Percentiles rank a stretch among this genome's conserved stretches.
phyloP scores from a whole-genome alignment of 805 yeast genomes.

The Saturnispora diversa region DNA sequence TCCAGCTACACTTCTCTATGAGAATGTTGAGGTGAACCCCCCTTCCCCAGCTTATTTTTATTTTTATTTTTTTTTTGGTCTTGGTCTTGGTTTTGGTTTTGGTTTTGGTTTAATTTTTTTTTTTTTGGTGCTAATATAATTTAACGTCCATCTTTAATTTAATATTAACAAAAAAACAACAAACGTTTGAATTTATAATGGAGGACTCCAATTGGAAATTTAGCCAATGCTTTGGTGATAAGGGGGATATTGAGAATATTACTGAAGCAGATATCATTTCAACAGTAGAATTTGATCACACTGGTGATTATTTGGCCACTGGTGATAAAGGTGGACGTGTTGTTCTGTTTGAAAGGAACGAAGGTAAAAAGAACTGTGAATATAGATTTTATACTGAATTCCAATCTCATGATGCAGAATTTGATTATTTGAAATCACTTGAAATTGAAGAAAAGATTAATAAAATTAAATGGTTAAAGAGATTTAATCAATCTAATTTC shows the following conservation, averaged over 20 bases:
- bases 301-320: slow-evolving; percentile 93
- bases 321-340: slow-evolving; percentile 99
- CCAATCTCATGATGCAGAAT: slow-evolving; percentile 97
- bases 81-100: too few species aligned
- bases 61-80: too few species aligned
- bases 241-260: slow-evolving; percentile 90
- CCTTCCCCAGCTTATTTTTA: too few species aligned
- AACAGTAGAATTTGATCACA: slow-evolving; percentile 90
- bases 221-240: slow-evolving; percentile 97
- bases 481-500: slow-evolving; percentile 84
- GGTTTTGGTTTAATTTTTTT: too few species aligned
- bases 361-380: slow-evolving; percentile 71
- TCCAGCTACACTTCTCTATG: too few species aligned
- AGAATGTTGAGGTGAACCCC: too few species aligned
- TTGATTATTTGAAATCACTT: slow-evolving; percentile 88
- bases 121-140: too few species aligned
- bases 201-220: slow-evolving; percentile 59
- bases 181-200: slow-evolving; percentile 12
- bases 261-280: slow-evolving; percentile 97
- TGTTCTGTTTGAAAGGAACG: slow-evolving; percentile 87
- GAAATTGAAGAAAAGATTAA: slow-evolving; percentile 98
- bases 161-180: background rate
- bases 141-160: background rate
- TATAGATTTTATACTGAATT: slow-evolving; percentile 94
- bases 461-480: slow-evolving; percentile 91